Conservation (phyloP, 2,329 filamentous ascomycete species). For the Ascosphaera apis region DNA sequence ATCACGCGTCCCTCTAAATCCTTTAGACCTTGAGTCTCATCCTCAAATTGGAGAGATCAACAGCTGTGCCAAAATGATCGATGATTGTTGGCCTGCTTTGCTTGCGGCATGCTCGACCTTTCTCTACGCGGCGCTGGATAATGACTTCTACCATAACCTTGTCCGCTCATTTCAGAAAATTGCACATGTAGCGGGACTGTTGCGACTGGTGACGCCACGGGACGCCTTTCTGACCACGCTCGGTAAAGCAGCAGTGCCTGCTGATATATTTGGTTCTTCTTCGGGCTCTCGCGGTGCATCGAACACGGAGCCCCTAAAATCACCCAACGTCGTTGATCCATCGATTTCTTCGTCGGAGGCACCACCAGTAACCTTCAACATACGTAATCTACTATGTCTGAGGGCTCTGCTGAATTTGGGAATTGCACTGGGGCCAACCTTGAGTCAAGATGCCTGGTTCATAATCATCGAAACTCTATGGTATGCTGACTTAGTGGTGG, state of each 20-base stretch:
- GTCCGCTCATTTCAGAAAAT: slow-evolving; percentile 90
- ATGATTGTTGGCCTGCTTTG: slow-evolving; percentile 86
- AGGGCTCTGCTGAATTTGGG: slow-evolving; percentile 83
- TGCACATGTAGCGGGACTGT: slow-evolving; percentile 74
- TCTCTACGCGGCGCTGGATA: slow-evolving; percentile 71
- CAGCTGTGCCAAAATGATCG: slow-evolving; percentile 60
- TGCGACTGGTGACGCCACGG: slow-evolving; percentile 63
- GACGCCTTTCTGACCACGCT: slow-evolving; percentile 90
- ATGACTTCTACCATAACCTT: slow-evolving; percentile 78
- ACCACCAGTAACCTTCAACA: slow-evolving; percentile 40
- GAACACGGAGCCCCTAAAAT: slow-evolving; percentile 6
- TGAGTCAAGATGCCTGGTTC: slow-evolving; percentile 56
- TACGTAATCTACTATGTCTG: slow-evolving; percentile 72
- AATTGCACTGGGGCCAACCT: slow-evolving; percentile 74
- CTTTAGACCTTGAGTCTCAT: slow-evolving; percentile 51
- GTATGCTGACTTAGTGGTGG: slow-evolving; percentile 73
- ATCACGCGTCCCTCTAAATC: slow-evolving; percentile 62
- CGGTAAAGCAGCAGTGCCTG: slow-evolving; percentile 76
- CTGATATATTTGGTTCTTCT: slow-evolving; percentile 29
- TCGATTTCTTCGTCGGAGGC: slow-evolving; percentile 16
- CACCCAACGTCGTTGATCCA: slow-evolving; percentile 10
- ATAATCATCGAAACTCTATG: slow-evolving; percentile 84
- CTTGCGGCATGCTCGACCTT: slow-evolving; percentile 91
- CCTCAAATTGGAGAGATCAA: slow-evolving; percentile 47
- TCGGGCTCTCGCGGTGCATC: slow-evolving; percentile 5